These are phyloP conservation scores for Linum tenue DNA, from an alignment of 345 rosid species.

Conservation along the genomic window DNA sequence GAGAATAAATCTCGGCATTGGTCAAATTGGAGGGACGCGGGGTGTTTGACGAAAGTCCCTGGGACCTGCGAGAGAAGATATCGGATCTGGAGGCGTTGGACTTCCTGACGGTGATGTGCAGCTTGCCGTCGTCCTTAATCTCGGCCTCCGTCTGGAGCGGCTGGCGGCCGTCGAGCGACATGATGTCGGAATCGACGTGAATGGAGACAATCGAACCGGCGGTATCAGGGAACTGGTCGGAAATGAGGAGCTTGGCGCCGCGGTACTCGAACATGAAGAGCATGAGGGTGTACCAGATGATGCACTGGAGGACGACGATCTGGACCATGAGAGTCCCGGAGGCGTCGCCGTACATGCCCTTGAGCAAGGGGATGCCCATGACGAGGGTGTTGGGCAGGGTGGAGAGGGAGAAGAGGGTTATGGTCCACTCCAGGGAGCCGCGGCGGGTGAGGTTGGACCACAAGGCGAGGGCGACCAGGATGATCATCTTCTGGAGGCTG, in stretches of 20 bases:
- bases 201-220: constrained; percentile 88
- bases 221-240: constrained; percentile 94
- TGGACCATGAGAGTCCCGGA: constrained; percentile 89
- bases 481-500: constrained; percentile 71
- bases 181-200: constrained; percentile 80
- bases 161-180: constrained; percentile 73
- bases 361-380: constrained; percentile 87
- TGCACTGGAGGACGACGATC: constrained; percentile 87
- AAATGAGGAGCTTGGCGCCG: constrained; percentile 73
- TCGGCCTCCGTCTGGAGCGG: constrained; percentile 80
- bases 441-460: constrained; percentile 55
- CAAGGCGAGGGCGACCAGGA: constrained; percentile 42
- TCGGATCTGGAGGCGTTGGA: constrained; percentile 77
- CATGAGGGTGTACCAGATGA: constrained; percentile 91
- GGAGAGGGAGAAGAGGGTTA: constrained; percentile 81
- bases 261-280: constrained; percentile 85
- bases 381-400: constrained; percentile 90
- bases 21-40: constrained; percentile 87
- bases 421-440: constrained; percentile 89
- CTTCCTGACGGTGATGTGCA: constrained; percentile 79
- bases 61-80: constrained; percentile 49
- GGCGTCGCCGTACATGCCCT: constrained; percentile 72
- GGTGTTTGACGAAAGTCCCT: constrained; percentile 48
- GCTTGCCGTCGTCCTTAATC: constrained; percentile 77
- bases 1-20: constrained; percentile 85